Conservation (phyloP, 2,329 filamentous ascomycete genomes). For the Helotiales sp. region DNA sequence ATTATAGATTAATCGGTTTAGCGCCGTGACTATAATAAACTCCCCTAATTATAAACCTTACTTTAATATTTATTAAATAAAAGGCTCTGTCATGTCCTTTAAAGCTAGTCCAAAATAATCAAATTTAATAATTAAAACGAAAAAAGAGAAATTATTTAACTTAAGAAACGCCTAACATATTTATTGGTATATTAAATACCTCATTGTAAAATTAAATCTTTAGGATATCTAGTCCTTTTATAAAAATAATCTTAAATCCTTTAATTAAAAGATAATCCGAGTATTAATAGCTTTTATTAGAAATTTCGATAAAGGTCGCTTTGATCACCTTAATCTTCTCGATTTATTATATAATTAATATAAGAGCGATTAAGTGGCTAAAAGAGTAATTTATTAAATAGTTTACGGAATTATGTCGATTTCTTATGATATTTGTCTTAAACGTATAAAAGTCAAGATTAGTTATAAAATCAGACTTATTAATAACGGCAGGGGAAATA, state of each 20-base stretch:
- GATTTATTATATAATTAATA: not conserved
- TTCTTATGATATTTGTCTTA: not conserved
- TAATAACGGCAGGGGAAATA: not conserved
- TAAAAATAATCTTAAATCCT: not conserved
- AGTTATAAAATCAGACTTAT: not conserved
- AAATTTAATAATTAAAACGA: not conserved
- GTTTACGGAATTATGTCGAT: not conserved
- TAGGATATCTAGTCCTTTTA: not conserved
- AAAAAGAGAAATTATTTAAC: not conserved
- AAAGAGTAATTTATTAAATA: not conserved
- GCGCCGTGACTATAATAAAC: not conserved
- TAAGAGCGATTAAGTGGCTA: not conserved
- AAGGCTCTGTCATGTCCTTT: not conserved
- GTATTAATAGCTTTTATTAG: not conserved
- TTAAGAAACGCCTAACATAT: not conserved
- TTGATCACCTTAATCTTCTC: not conserved
- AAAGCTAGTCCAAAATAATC: not conserved
- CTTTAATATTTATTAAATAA: not conserved
- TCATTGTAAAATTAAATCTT: not conserved
- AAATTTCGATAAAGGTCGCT: not conserved
- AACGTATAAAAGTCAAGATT: not conserved
- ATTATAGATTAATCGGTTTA: not conserved
- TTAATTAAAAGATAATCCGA: not conserved
- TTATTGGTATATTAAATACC: not conserved
- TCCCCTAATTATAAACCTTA: not conserved